A percentile compares a stretch with the other conserved stretches of the same genome.
Conservation (phyloP, 2,329 filamentous ascomycete species). For the Curvularia eragrostidis region DNA sequence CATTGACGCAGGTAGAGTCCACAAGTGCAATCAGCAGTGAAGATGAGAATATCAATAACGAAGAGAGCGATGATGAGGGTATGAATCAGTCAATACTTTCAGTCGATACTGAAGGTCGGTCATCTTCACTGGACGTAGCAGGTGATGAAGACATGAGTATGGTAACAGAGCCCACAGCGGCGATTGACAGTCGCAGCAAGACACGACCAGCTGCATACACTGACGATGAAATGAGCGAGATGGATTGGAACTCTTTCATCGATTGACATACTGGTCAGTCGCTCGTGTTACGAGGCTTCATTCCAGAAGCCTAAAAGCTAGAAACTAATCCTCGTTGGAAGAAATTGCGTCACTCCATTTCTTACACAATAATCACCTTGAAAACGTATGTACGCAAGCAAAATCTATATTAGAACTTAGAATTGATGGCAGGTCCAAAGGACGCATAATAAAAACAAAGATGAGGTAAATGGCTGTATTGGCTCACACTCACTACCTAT, state of each 20-base stretch:
- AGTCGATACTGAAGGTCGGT: neutral
- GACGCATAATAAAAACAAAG: neutral
- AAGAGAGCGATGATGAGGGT: neutral
- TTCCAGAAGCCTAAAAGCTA: fast-evolving
- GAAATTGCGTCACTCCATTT: neutral
- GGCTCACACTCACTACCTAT: neutral
- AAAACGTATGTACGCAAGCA: neutral
- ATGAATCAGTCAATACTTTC: conserved; percentile 7
- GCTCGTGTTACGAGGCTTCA: neutral
- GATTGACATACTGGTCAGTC: neutral
- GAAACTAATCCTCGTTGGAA: neutral
- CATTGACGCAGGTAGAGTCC: neutral
- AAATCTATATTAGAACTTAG: neutral
- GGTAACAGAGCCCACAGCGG: conserved; percentile 1
- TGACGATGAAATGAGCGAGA: conserved; percentile 15
- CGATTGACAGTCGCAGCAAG: neutral
- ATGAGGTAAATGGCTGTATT: neutral
- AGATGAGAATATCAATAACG: conserved; percentile 8
- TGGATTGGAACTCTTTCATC: conserved; percentile 20
- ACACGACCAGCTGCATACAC: neutral
- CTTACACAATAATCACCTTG: neutral
- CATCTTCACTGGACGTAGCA: neutral
- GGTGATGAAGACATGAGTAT: neutral
- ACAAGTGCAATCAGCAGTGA: conserved; percentile 1
- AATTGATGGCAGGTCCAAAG: neutral